Percentiles rank a stretch among this genome's conserved stretches.
Evolutionary conservation across 495 filamentous ascomycete species (phyloP).

Genomic region (Clavariopsis aquatica): DNA sequence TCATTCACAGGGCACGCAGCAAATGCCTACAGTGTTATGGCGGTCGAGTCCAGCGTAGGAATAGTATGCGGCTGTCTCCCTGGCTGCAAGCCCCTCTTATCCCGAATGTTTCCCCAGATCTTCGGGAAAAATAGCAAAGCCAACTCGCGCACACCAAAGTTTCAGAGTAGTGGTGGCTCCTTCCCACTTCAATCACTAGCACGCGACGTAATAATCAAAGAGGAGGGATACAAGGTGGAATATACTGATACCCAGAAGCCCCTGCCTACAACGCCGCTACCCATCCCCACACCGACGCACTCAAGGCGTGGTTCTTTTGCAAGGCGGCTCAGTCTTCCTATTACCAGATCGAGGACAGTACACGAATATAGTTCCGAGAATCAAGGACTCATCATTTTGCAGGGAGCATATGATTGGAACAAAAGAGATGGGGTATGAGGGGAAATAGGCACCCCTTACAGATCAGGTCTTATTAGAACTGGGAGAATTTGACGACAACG

Average conservation of each 20-base stretch:
- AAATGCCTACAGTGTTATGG: slow-evolving; percentile 5
- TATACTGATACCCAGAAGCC: not conserved
- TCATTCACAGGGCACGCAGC: slow-evolving; percentile 1
- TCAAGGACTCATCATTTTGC: not conserved
- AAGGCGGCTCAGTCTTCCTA: not conserved
- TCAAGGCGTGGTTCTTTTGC: not conserved
- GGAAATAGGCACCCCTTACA: too few relatives aligned
- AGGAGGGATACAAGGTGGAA: not conserved
- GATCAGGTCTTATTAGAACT: too few relatives aligned
- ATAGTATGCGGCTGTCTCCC: slow-evolving; percentile 8
- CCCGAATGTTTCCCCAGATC: not conserved
- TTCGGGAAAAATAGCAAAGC: not conserved
- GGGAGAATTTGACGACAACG: too few relatives aligned
- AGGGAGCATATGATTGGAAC: not conserved
- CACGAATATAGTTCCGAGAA: not conserved
- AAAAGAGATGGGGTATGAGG: not conserved
- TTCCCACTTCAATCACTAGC: not conserved
- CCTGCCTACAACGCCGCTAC: not conserved
- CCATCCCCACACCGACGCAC: too few relatives aligned
- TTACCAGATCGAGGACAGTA: not conserved
- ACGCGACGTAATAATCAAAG: not conserved
- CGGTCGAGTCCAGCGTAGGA: not conserved
- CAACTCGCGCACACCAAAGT: not conserved
- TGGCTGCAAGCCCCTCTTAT: slow-evolving; percentile 1
- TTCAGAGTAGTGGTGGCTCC: not conserved